Evolutionary conservation across 2,329 filamentous ascomycete genomes (phyloP), one percentile per base, ranked within the genome.

Genomic region (Hypomyces perniciosus): DNA sequence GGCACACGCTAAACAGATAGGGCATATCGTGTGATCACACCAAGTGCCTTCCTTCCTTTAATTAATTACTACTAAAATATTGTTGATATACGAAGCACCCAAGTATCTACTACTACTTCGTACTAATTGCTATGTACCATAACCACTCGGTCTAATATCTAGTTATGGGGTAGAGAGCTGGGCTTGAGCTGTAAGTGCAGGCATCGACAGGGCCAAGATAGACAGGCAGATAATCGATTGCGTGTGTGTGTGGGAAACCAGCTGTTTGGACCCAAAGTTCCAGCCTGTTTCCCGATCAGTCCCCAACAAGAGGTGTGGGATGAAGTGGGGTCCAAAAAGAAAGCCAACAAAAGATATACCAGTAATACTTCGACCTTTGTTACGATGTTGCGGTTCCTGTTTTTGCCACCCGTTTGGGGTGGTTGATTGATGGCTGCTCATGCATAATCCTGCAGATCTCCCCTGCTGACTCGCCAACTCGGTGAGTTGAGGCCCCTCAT

Each of bases 391-490:
- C 20, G 20, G 20, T 20, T 20, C 20, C 20, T 20, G 20, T 20
- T 20, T 20, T 20, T 20, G 20, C 20, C 33, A 35, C 12, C 12
- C 33, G 33, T 35, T 35, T 50, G 42, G 48, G 37, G 6, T 12
- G 37, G 13, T n/a, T 12, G 50, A 45, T 26, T 44, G 41, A 26
- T 34, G 50, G 50, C 45, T 48, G 44, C 50, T 27, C 35, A 48
- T 52, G 50, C 50, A 52, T 30, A 44, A 48, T 44, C 37, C 50
- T 48, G 50, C 50, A 52, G 50, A 52, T 52, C 50, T 50, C 13
- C 48, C 48, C 48, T 50, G 48, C 37, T 50, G 48, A 42, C 31
- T 46, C 44, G 44, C 34, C 39, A 37, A 46, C 34, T 34, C 44
- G 44, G 35, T 37, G 39, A 40, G 20, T 20, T 20, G 3, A 20